Base-by-base conservation (phyloP, 768 basidiomycete genomes). In the Neoboletus magnificus region DNA sequence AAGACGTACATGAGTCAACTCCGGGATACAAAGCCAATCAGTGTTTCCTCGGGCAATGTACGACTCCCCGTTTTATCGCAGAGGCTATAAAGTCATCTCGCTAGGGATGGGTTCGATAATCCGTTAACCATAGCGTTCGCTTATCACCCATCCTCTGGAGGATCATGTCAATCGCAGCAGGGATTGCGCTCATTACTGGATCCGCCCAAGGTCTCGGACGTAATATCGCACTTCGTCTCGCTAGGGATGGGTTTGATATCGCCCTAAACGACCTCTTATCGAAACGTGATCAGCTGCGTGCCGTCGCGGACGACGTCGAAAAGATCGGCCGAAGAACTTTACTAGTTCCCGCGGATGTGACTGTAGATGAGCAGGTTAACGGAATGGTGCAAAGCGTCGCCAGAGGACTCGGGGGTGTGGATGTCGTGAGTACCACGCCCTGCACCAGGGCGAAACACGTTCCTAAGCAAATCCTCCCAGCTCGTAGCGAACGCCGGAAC, bases 291-390 rank as follows among this genome's bases (percentile, higher is more conserved):
- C 4, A 39, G 11, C 39, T 40, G 20, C 22, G 40, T 13, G 40
- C 40, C 7, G 13, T 41, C 40, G 12, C 40, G 13, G 40, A 22
- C 40, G 40, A 41, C 40, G n/a, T 41, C 13, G 20, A 23, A 20
- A 23, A 41, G 12, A 23, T 41, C 9, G 55, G 58, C 18, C 56
- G 59, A 20, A 62, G 61, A 30, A 62, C 64, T 0, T 35, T 60
- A 5, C 20, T 59, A 2, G 62, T 70, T 0, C 37, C 65, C 3
- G 78, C 69, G 0, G 78, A 82, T 56, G 76, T 82, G 4, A 67
- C 70, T 9, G 46, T 63, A 0, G 79, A 82, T 45, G 58, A 55
- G 2, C 69, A 78, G 5, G 80, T 83, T 4, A 65, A 75, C 48
- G 54, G 16, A 5, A 69, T 81, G 66, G 67, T 83, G 3, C 64